phyloP scores from a whole-genome alignment of 768 basidiomycete species.

The Phanerochaete carnosa region DNA sequence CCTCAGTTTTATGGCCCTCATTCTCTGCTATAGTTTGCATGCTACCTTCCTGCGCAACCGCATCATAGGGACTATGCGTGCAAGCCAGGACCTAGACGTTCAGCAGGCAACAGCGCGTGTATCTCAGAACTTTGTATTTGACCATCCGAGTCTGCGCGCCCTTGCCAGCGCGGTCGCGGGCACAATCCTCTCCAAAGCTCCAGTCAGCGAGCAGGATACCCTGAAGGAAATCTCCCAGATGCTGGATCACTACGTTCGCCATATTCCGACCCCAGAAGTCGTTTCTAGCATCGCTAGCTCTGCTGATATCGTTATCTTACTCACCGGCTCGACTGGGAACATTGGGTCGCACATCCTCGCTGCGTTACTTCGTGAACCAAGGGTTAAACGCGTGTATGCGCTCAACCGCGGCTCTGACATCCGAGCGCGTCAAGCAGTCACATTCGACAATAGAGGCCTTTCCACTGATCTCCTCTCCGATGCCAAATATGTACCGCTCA shows the following conservation, averaged over 20 bases:
- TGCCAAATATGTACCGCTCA: neutral
- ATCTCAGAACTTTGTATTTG: slow-evolving; percentile 10
- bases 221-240: neutral
- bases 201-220: neutral
- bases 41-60: slow-evolving; percentile 16
- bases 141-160: slow-evolving; percentile 3
- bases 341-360: slow-evolving; percentile 8
- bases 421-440: neutral
- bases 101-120: slow-evolving; percentile 1
- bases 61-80: slow-evolving; percentile 6
- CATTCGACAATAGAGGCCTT: slow-evolving; percentile 2
- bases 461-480: slow-evolving; percentile 1
- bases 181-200: neutral
- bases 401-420: neutral
- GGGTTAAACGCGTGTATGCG: slow-evolving; percentile 8
- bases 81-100: neutral
- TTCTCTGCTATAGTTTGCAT: neutral
- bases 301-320: neutral
- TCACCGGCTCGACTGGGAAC: slow-evolving; percentile 12
- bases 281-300: neutral
- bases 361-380: neutral
- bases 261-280: neutral
- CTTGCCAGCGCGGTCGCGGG: neutral
- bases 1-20: neutral
- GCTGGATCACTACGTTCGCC: slow-evolving; percentile 9